Percentiles rank a stretch among this genome's conserved stretches.
These are phyloP conservation scores for Paracamarosporium sp. DNA, from an alignment of 2,329 filamentous ascomycete genomes.

Conservation along the genomic window DNA sequence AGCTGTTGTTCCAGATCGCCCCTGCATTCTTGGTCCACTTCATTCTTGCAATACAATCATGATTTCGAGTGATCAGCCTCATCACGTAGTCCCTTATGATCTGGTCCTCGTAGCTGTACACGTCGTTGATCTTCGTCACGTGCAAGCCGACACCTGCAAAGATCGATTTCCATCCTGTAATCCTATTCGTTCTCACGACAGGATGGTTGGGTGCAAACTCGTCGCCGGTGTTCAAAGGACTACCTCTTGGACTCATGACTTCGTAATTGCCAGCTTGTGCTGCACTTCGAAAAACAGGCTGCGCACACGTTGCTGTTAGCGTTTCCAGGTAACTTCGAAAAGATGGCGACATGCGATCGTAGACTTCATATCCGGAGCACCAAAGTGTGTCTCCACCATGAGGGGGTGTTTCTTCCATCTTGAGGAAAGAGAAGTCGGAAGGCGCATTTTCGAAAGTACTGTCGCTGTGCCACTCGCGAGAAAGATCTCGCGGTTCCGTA, in stretches of 20 bases:
- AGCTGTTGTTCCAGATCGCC: conserved; percentile 51
- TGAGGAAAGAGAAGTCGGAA: conserved; percentile 24
- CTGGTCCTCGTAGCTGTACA: conserved; percentile 45
- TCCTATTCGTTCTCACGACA: conserved; percentile 38
- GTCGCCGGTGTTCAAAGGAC: conserved; percentile 28
- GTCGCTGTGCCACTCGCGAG: conserved; percentile 63
- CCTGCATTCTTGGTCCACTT: conserved; percentile 48
- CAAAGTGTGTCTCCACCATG: conserved; percentile 51
- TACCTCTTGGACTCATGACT: conserved; percentile 26
- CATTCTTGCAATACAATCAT: conserved; percentile 50
- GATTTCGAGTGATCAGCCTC: conserved; percentile 48
- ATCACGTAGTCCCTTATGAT: conserved; percentile 48
- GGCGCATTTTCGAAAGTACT: conserved; percentile 70
- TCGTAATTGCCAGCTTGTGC: conserved; percentile 15
- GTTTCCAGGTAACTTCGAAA: conserved; percentile 30
- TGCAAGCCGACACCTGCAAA: conserved; percentile 36
- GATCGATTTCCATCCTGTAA: conserved; percentile 45
- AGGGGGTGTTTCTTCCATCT: conserved; percentile 25
- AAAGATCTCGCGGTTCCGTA: conserved; percentile 21
- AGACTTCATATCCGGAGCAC: conserved; percentile 52
- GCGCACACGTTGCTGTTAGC: conserved; percentile 32
- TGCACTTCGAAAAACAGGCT: conserved; percentile 24
- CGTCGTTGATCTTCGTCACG: conserved; percentile 47
- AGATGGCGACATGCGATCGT: conserved; percentile 33
- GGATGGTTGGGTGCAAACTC: conserved; percentile 32